Base-by-base conservation (phyloP, 345 rosid species). In the Anacardium occidentale region DNA sequence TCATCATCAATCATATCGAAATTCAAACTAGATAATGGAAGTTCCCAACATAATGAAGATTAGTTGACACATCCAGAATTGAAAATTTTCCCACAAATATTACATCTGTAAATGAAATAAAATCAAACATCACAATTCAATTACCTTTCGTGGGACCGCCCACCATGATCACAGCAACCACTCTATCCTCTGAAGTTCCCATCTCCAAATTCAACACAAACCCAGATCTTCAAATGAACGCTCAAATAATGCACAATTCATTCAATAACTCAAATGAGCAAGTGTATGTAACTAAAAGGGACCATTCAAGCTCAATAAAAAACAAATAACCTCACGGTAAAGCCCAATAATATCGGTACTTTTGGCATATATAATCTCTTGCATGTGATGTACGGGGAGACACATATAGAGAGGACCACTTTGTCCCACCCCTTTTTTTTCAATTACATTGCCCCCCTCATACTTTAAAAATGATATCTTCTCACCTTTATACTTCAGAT, bases 81-180 rank as follows among this genome's bases (percentile, higher is more conserved):
- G 37, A 52, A 57, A 67, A 44, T 21, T 52, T 22, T 44, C 45
- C 20, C 20, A 48, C 51, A 59, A 45, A 66, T 70, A 52, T 73
- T 47, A 63, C 62, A 37, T 29, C 25, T 64, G 56, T 21, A 18
- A 59, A 66, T 12, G 48, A 37, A 52, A 53, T n/a, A 7, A 55
- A 64, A 24, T 47, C 10, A 51, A 14, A 50, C 6, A 13, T 7
- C 15, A 66, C 22, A 63, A 32, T 9, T 62, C 14, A 71, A 32
- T 64, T 79, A 94, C 98, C 97, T 94, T 94, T 94, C 68, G 98
- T 94, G 11, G 98, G 98, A 42, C 98, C 98, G 72, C 97, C 97
- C 75, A 94, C 98, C 97, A 94, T 90, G 85, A 92, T 94, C 69
- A 94, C 95, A 80, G 98, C 98, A 61, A 94, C 93, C 62, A 89